Conservation (phyloP, 768 basidiomycete species). For the Rossbeevera mucosa region DNA sequence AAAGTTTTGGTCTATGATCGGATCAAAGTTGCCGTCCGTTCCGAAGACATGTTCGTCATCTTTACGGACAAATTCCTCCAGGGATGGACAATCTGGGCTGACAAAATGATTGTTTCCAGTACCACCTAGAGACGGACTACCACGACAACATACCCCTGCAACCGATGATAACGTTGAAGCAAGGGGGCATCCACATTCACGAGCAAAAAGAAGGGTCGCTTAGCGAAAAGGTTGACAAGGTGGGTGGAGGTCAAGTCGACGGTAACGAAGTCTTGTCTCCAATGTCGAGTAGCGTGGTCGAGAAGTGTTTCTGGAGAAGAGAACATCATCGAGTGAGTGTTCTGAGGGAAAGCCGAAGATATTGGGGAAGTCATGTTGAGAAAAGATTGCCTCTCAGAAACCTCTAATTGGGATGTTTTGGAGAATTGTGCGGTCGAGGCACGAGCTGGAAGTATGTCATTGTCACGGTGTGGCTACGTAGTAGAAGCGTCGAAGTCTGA, state of each 20-base stretch:
- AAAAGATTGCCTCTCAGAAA: constrained; percentile 14
- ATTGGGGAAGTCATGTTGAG: constrained; percentile 19
- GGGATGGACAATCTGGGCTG: constrained; percentile 31
- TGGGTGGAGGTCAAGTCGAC: constrained; percentile 54
- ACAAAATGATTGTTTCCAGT: constrained; percentile 6
- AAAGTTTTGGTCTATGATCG: constrained; percentile 15
- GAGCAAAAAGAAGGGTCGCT: constrained; percentile 88
- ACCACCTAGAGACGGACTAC: background rate
- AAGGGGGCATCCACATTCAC: constrained; percentile 81
- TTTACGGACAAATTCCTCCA: constrained; percentile 71
- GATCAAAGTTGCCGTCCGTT: constrained; percentile 8
- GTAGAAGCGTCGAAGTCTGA: background rate
- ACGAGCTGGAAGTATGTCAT: background rate
- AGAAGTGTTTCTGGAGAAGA: constrained; percentile 52
- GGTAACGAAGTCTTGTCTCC: constrained; percentile 80
- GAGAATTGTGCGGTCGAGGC: background rate
- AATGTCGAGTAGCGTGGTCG: constrained; percentile 72
- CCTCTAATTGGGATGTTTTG: background rate
- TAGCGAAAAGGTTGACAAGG: constrained; percentile 65
- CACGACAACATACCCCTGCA: constrained; percentile 39
- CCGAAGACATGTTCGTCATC: constrained; percentile 73
- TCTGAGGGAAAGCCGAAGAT: constrained; percentile 18
- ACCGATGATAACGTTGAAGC: constrained; percentile 59
- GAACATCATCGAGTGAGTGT: constrained; percentile 33
- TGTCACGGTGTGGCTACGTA: constrained; percentile 7